Evolutionary conservation across 768 basidiomycete genomes (phyloP).

Genomic region (Boletus tylopilopsis): DNA sequence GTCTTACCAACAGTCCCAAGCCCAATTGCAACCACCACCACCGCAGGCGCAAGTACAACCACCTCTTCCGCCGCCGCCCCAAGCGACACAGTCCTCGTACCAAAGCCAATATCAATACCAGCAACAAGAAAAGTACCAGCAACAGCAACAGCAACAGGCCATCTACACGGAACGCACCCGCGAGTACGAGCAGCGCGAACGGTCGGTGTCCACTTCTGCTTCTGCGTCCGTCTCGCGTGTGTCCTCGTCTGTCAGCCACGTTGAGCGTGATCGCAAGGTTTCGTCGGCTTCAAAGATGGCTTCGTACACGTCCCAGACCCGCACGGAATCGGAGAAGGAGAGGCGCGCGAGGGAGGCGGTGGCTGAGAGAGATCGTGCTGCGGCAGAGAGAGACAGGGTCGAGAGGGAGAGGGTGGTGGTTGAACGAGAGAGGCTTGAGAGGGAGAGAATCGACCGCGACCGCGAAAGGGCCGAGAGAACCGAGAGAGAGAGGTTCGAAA

Average conservation of each 20-base stretch:
- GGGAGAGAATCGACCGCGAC: slow-evolving; percentile 7
- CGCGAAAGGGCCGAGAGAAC: neutral
- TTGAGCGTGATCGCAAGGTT: slow-evolving; percentile 26
- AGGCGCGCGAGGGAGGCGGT: slow-evolving; percentile 20
- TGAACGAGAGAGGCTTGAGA: slow-evolving; percentile 13
- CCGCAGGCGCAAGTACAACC: neutral
- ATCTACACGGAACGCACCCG: slow-evolving; percentile 23
- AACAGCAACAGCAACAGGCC: slow-evolving; percentile 12
- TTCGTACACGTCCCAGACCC: slow-evolving; percentile 26
- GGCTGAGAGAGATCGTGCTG: slow-evolving; percentile 16
- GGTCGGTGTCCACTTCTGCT: slow-evolving; percentile 21
- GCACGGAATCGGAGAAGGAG: slow-evolving; percentile 23
- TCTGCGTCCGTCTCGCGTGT: slow-evolving; percentile 12
- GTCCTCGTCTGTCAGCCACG: slow-evolving; percentile 18
- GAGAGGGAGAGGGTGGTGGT: slow-evolving; percentile 14
- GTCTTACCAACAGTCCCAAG: neutral
- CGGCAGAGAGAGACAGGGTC: slow-evolving; percentile 10
- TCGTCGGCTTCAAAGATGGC: slow-evolving; percentile 27
- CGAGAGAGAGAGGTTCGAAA: slow-evolving; percentile 6
- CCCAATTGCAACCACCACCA: neutral
- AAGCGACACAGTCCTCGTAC: neutral
- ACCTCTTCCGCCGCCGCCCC: slow-evolving; percentile 1
- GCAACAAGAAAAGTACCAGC: neutral
- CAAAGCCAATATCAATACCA: neutral
- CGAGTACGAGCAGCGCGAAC: slow-evolving; percentile 26